Percentiles rank a stretch among this genome's conserved stretches.
Evolutionary conservation across 257 asterid genomes (phyloP).

Genomic region (Prunella vulgaris): DNA sequence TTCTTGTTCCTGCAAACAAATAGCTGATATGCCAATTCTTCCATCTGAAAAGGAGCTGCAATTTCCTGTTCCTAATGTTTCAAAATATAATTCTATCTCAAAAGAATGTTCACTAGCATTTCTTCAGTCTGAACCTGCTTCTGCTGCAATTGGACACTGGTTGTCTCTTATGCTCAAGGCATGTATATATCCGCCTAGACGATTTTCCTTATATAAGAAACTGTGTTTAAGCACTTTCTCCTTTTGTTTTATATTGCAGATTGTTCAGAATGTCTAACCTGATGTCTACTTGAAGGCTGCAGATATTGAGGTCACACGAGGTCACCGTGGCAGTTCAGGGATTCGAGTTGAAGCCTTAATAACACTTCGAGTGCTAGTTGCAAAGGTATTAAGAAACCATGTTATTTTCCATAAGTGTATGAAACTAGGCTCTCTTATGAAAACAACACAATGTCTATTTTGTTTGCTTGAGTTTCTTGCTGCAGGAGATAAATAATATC

Average conservation of each 20-base stretch:
- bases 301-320: slow-evolving; percentile 78
- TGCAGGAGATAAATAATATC: neutral
- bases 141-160: slow-evolving; percentile 98
- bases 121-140: slow-evolving; percentile 87
- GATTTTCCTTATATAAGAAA: slow-evolving; percentile 4
- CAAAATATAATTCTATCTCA: slow-evolving; percentile 24
- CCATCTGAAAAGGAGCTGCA: slow-evolving; percentile 34
- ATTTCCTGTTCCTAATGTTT: slow-evolving; percentile 25
- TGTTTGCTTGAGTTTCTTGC: slow-evolving; percentile 13
- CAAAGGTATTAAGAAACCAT: slow-evolving; percentile 50
- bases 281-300: slow-evolving; percentile 70
- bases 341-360: slow-evolving; percentile 81
- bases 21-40: slow-evolving; percentile 41
- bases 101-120: slow-evolving; percentile 70
- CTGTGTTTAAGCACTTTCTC: slow-evolving; percentile 4
- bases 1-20: slow-evolving; percentile 68
- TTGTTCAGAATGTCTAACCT: slow-evolving; percentile 28
- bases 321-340: slow-evolving; percentile 81
- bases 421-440: neutral
- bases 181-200: slow-evolving; percentile 25
- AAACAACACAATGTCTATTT: neutral
- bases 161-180: slow-evolving; percentile 94
- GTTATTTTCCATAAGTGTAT: neutral
- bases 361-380: slow-evolving; percentile 77
- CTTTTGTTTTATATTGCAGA: neutral